Percentiles rank a stretch among this genome's conserved stretches.
Conservation (phyloP, 2,329 filamentous ascomycete species). For the Diaporthe helianthi region DNA sequence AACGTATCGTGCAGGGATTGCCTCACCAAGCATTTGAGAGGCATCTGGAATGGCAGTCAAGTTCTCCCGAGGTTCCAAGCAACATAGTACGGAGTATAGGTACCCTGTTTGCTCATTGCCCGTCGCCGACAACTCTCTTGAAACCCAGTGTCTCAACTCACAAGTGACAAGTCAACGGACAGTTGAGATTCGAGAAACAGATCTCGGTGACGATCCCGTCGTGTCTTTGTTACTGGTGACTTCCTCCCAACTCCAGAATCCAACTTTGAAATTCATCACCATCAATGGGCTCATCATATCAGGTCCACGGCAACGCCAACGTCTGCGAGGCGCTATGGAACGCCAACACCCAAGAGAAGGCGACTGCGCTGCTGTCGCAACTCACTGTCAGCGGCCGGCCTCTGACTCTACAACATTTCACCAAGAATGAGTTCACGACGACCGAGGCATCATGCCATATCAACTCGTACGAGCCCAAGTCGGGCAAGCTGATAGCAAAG, state of each 20-base stretch:
- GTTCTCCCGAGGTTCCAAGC: not conserved
- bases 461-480: constrained; percentile 43
- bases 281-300: constrained; percentile 12
- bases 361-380: constrained; percentile 35
- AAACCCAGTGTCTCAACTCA: too few species aligned
- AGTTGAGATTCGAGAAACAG: too few species aligned
- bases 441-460: constrained; percentile 34
- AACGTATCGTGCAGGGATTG: not conserved
- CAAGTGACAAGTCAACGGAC: too few species aligned
- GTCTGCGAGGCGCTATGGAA: constrained; percentile 36
- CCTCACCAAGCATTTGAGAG: too few species aligned
- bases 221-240: too few species aligned
- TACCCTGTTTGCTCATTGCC: not conserved
- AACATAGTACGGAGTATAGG: too few species aligned
- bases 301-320: constrained; percentile 7
- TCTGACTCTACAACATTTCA: constrained; percentile 38
- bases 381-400: constrained; percentile 2
- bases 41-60: too few species aligned
- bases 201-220: not conserved
- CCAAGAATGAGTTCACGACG: constrained; percentile 34
- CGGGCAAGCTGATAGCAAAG: constrained; percentile 38
- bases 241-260: too few species aligned
- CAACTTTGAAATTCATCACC: not conserved
- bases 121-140: not conserved
- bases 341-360: constrained; percentile 42